Evolutionary conservation across 2,329 filamentous ascomycete genomes (phyloP), one percentile per base, ranked within the genome.

Genomic region (Microdochium trichocladiopsis): DNA sequence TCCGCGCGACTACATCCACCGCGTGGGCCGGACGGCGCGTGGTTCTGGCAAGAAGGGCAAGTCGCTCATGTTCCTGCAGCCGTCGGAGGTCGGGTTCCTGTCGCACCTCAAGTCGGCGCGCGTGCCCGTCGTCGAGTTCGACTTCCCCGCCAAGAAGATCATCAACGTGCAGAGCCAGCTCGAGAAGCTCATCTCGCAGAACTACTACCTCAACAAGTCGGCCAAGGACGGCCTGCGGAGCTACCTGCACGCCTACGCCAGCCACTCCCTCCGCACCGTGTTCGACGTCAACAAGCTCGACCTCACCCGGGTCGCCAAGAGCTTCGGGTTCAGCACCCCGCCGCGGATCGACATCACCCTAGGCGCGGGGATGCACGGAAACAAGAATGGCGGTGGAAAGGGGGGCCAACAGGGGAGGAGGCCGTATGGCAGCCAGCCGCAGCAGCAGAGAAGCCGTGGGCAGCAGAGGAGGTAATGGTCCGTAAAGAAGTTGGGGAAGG

Each of bases 161-260:
- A 77, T 93, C 63, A 94, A 95, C 64, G 85, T 95, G 60, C 86
- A 95, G 74, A 84, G 88, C 62, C 91, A 96, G 70, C 82, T 97
- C 10, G 93, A 97, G 78, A 94, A 93, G 72, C 80, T 97, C 59
- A 95, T 99, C 62, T 83, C 83, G 25, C 88, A 94, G 69, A 97
- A 99, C 72, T 97, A 97, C 76, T 96, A 96, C 70, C 80, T 99
- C 53, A 94, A 96, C 75, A 94, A 96, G 80, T 82, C 77, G 61
- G 84, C 84, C 56, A 87, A 86, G 72, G 83, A 86, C 56, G 83
- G 89, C 3, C 95, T 94, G 74, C 82, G 89, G 55, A 90, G 88
- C 21, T 99, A 99, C 68, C 80, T 99, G 23, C 91, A 97, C 68
- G 93, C 94, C 0, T 99, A 99, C 66, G 91, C 93, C 22, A 91